Evolutionary conservation across 2,329 filamentous ascomycete species (phyloP), one percentile per base, ranked within the genome.

Genomic region (Neofusicoccum cordaticola): DNA sequence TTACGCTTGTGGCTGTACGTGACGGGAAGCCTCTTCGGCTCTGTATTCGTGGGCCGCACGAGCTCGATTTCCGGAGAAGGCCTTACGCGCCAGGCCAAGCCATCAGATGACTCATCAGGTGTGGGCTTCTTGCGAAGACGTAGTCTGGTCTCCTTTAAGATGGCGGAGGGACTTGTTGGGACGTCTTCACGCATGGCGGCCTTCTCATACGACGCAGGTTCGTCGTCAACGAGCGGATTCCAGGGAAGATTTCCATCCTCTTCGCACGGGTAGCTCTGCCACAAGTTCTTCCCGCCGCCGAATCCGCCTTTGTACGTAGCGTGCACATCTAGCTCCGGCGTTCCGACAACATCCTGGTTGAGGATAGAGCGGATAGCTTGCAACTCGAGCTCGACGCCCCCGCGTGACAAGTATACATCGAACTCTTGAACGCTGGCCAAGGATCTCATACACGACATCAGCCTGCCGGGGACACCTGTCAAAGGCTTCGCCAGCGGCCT

Each of bases 401-500:
- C 53, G 12, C 53, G 35, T 13, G 39, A 45, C 22, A 58, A 35
- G 39, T 58, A 58, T 1, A 58, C 53, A 13, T 58, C 53, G 4
- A 58, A 58, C 53, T 58, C 39, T 11, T 12, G 19, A 17, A 8
- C 53, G 19, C 15, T 15, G 12, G 53, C 17, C 39, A 58, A 8
- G 11, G 53, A 31, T 6, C 39, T 58, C 53, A 58, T n/a, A 2
- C 39, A 58, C 2, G 9, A 58, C 39, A 58, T 58, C 39, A 58
- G 41, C 39, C 53, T 34, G 53, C 22, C 17, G 3, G 39, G 53
- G 15, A 31, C 53, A 5, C 53, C 53, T 13, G 53, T 58, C 53
- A 58, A 35, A 13, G 53, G 53, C 4, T 11, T 58, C 22, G 53
- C 53, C 39, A 58, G n/a, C 53, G 53, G 53, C 53, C 53, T 44